Conservation (phyloP, 805 yeast genomes). For the Wickerhamiella allomyrinae region DNA sequence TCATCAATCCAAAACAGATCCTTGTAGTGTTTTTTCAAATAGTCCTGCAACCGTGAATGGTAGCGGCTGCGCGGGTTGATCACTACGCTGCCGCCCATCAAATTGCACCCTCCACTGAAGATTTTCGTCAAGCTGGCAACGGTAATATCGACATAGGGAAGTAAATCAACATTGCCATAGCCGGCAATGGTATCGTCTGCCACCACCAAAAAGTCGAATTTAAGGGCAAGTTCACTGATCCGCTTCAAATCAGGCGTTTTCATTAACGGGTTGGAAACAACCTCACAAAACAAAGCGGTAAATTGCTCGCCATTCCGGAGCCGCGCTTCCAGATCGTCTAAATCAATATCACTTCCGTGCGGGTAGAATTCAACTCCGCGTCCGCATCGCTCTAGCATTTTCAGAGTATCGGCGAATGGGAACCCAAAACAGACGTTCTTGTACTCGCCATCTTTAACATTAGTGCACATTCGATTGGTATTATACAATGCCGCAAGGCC, state of each 20-base stretch:
- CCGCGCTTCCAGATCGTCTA: constrained; percentile 41
- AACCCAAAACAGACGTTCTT: constrained; percentile 46
- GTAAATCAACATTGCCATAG: constrained; percentile 52
- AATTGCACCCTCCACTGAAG: constrained; percentile 70
- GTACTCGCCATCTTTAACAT: constrained; percentile 12
- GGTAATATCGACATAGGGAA: constrained; percentile 55
- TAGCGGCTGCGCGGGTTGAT: constrained; percentile 41
- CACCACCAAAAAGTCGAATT: constrained; percentile 50
- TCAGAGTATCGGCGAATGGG: constrained; percentile 70
- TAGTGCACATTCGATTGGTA: constrained; percentile 34
- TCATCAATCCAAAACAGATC: constrained; percentile 64
- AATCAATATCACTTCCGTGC: constrained; percentile 47
- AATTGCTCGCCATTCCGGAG: constrained; percentile 30
- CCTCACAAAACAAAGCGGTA: constrained; percentile 46
- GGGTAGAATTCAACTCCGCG: constrained; percentile 68
- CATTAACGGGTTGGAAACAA: constrained; percentile 66
- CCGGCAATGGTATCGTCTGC: constrained; percentile 78
- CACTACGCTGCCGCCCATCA: constrained; percentile 65
- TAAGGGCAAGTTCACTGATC: constrained; percentile 40
- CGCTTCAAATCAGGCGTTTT: constrained; percentile 54
- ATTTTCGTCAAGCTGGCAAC: constrained; percentile 65
- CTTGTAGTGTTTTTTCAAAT: constrained; percentile 38
- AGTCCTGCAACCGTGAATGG: constrained; percentile 33
- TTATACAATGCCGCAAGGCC: constrained; percentile 71
- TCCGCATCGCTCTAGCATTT: constrained; percentile 60